These are phyloP conservation scores for Periconia sp. DNA, from an alignment of 2,329 filamentous ascomycete genomes.

Conservation along the genomic window DNA sequence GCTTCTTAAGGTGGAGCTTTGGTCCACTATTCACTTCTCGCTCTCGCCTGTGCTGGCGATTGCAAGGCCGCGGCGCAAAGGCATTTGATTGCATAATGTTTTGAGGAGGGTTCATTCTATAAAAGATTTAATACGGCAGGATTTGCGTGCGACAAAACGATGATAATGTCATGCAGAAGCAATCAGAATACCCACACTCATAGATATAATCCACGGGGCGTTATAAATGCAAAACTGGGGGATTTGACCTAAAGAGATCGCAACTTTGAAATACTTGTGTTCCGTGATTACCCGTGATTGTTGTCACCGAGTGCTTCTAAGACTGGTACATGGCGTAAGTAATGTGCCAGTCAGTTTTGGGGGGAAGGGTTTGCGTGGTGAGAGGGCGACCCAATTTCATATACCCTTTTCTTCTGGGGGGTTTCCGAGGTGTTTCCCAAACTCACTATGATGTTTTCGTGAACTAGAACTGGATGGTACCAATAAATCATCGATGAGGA, in stretches of 20 bases:
- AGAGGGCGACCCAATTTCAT: too few species aligned
- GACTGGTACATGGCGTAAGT: too few species aligned
- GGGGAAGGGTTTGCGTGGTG: too few species aligned
- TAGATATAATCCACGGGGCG: neutral
- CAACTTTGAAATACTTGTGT: neutral
- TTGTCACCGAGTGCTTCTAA: too few species aligned
- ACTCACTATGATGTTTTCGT: too few species aligned
- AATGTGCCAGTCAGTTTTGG: too few species aligned
- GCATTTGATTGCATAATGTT: slow-evolving; percentile 13
- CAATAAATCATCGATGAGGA: too few species aligned
- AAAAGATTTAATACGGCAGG: slow-evolving; percentile 1
- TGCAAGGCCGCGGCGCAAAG: slow-evolving; percentile 17
- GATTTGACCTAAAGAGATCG: neutral
- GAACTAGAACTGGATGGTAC: too few species aligned
- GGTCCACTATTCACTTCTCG: slow-evolving; percentile 2
- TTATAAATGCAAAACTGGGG: slow-evolving; percentile 2
- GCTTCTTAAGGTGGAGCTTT: slow-evolving; percentile 10
- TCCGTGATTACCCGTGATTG: too few species aligned
- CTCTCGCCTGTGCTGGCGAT: neutral
- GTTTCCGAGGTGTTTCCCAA: too few species aligned
- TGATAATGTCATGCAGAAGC: neutral
- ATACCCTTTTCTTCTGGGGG: too few species aligned
- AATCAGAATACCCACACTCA: neutral
- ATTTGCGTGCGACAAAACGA: neutral
- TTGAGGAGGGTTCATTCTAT: slow-evolving; percentile 2